Evolutionary conservation across 2,329 filamentous ascomycete genomes (phyloP), one percentile per base, ranked within the genome.

Genomic region (Calycina herbarum): DNA sequence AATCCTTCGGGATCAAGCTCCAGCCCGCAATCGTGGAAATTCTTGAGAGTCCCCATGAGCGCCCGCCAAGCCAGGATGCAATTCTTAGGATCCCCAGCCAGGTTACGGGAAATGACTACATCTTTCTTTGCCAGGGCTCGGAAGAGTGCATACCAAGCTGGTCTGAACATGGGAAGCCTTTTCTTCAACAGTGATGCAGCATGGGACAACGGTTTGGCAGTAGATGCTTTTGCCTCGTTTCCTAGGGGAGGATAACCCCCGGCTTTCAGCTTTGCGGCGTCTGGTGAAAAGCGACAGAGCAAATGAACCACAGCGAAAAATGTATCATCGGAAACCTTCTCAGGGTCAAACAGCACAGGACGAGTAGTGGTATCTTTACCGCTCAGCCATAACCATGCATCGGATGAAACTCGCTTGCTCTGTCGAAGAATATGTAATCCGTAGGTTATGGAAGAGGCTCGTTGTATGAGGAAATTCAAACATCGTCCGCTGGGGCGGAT

Each of bases 401-500:
- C 35, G 20, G 74, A 66, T 31, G 68, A 27, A 20, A 66, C 11
- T 4, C 71, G 17, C 38, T 71, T 71, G 67, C 81, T 81, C 65
- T 86, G 82, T 7, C 71, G 71, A 20, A 89, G 75, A 74, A 86
- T 88, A 27, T 73, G 72, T 40, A 84, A 66, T 0, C 82, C 86
- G 10, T 79, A 78, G 10, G 79, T 73, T 11, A 85, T 70, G 4
- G 80, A 82, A 1, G 75, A 71, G 0, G 88, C 83, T 69, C 86
- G 79, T 4, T 79, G 76, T 1, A 93, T 69, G 1, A 93, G 78
- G 20, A 86, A 82, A 2, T 78, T 77, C 7, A 92, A 80, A 31
- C 83, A 85, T 51, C 78, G 75, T 0, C 80, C 81, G 3, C 77
- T 73, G 0, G 87, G 85, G 6, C 74, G 76, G 24, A 89, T 73